Evolutionary conservation across 225 moss, liverwort and hornwort genomes (phyloP).

Genomic region (Bryum argenteum): DNA sequence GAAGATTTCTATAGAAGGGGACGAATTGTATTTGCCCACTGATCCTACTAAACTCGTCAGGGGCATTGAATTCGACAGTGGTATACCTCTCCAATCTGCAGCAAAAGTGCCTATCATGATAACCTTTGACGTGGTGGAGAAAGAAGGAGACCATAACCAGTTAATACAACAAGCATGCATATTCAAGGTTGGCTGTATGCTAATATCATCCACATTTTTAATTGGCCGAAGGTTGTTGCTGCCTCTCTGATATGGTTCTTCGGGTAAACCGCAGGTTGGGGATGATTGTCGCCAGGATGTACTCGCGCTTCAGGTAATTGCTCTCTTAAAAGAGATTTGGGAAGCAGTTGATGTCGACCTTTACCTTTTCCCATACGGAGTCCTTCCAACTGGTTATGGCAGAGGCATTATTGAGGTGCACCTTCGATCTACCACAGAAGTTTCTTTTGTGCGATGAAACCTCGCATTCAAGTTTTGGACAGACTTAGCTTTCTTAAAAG

Average conservation of each 20-base stretch:
- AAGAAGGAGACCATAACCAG: constrained; percentile 62
- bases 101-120: constrained; percentile 97
- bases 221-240: constrained; percentile 8
- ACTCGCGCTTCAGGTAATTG: constrained; percentile 80
- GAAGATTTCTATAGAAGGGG: constrained; percentile 79
- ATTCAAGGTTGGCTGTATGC: constrained; percentile 66
- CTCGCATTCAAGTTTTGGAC: background rate
- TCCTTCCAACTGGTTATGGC: constrained; percentile 87
- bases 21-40: constrained; percentile 75
- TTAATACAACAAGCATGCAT: constrained; percentile 75
- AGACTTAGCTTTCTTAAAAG: background rate
- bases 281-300: constrained; percentile 97
- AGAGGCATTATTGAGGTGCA: constrained; percentile 89
- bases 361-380: constrained; percentile 86
- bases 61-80: constrained; percentile 83
- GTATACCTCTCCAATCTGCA: constrained; percentile 85
- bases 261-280: constrained; percentile 61
- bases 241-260: constrained; percentile 18
- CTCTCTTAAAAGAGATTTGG: constrained; percentile 71
- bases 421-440: background rate
- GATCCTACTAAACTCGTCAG: constrained; percentile 73
- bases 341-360: constrained; percentile 70
- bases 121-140: constrained; percentile 84
- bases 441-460: background rate
- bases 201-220: constrained; percentile 1